Base-by-base conservation (phyloP, 192 early-diverging fungal species). In the Coemansia sp. region DNA sequence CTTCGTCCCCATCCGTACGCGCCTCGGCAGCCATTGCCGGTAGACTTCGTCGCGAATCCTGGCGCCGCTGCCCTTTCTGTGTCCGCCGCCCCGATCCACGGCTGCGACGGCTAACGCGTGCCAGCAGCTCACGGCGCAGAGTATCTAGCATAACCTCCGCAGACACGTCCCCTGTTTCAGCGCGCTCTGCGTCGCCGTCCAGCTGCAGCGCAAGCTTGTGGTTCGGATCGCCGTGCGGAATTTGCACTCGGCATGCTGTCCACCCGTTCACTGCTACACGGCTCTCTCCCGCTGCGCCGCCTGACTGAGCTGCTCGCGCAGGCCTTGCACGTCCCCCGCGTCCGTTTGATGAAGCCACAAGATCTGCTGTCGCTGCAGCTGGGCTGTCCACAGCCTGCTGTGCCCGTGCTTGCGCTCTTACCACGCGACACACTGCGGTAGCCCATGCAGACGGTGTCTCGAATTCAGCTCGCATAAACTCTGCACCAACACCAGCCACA, bases 361-460 rank as follows among this genome's bases (percentile, higher is more conserved):
- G 30, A 1, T 54, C 22, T 5, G n/a, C 23, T 12, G 21, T 1
- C 2, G 21, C 34, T 16, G 28, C 51, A 2, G 61, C n/a, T 14
- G 50, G 22, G 31, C 16, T 25, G 0, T 4, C 30, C 28, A 2
- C 53, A 12, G 19, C 19, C 26, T 60, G 59, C 19, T 55, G 69
- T 5, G 69, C 75, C 24, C 62, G 55, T 4, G 58, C 24, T 47
- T 81, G 78, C 19, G 78, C 78, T 6, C 83, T 65, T 64, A 74
- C 80, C 9, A 82, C 81, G 18, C 83, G 74, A 54, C 85, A 82
- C 41, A 88, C 82, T 0, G 85, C 85, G 1, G 87, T 87, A 5
- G 85, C 87, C 84, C 82, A 88, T 2, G 87, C 85, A 22, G 82
- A 83, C 8, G 87, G 87, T 5, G 85, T 88, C 50, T 87, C 85